Evolutionary conservation across 2,329 filamentous ascomycete genomes (phyloP), one percentile per base, ranked within the genome.

Genomic region (Penicillium sp.): DNA sequence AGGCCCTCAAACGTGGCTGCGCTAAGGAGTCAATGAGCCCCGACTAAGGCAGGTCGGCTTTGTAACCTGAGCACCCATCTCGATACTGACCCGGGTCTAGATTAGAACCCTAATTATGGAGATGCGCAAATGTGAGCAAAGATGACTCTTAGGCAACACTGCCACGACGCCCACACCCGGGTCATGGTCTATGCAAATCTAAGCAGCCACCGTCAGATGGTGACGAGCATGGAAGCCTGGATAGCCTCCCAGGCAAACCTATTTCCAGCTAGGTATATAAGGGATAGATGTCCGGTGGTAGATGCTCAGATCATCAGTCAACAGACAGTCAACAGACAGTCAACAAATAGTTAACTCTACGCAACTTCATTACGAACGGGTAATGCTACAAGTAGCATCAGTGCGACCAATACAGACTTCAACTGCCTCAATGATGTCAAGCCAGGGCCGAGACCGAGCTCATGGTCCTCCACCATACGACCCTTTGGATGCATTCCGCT

Each of bases 381-480:
- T 5, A 37, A 37, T 49, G 47, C 47, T 49, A 24, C 31, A 39
- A 33, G 45, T 24, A 47, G 16, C 47, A 37, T 49, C 47, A 27
- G 14, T 29, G 16, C 45, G 3, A 31, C 26, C 14, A 19, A n/a
- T 3, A 35, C 21, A 49, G 7, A 8, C 19, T 16, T n/a, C 21
- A 35, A 35, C 19, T 8, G 22, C n/a, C 11, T 29, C 41, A 39
- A 53, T 39, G 9, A 47, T 53, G 51, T 22, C 37, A 19, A 52
- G 21, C 26, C 24, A 45, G 10, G 21, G 37, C 27, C 24, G 24
- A 22, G 24, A 26, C 8, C 22, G 24, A 22, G 24, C 37, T 14
- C 37, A 52, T 44, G 44, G 27, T 3, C 58, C 55, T 41, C 62
- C 63, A 5, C 48, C 52, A 10, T 64, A 63, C 27, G 21, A 47